These are phyloP conservation scores for Hebeloma cylindrosporum DNA, from an alignment of 768 basidiomycete species.

Conservation along the genomic window DNA sequence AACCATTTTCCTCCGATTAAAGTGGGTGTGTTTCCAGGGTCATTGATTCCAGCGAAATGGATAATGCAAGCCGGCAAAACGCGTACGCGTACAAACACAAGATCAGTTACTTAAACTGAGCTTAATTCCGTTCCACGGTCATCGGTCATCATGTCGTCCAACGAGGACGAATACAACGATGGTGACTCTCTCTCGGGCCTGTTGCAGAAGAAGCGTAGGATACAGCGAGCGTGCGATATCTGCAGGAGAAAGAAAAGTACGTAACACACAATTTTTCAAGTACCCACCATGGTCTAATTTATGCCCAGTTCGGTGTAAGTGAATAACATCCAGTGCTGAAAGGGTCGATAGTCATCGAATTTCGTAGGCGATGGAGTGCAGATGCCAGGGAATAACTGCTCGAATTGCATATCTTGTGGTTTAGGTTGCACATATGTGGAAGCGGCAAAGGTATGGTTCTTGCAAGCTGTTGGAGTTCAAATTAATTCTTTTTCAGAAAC, in stretches of 20 bases:
- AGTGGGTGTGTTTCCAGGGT: no score
- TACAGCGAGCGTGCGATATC: constrained; percentile 80
- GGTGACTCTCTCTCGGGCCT: constrained; percentile 30
- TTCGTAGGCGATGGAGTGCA: constrained; percentile 66
- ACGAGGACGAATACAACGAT: constrained; percentile 62
- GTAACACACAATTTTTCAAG: constrained; percentile 16
- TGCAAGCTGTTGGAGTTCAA: constrained; percentile 15
- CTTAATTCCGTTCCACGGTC: constrained; percentile 4
- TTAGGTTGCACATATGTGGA: constrained; percentile 71
- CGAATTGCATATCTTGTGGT: constrained; percentile 64
- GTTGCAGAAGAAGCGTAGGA: constrained; percentile 62
- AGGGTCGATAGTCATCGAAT: no score
- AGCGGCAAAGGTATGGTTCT: constrained; percentile 55
- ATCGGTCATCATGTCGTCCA: constrained; percentile 52
- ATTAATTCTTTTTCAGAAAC: constrained; percentile 36
- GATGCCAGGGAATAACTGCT: constrained; percentile 64
- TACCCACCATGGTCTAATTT: constrained; percentile 12
- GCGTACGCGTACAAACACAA: no score
- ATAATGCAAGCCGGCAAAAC: no score
- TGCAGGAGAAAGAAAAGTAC: constrained; percentile 83
- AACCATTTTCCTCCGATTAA: no score
- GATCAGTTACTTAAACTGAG: neutral
- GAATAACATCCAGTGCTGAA: no score
- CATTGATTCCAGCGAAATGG: no score
- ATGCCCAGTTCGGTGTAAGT: constrained; percentile 61